phyloP scores from a whole-genome alignment of 768 basidiomycete species.

The Naganishia kalamii region DNA sequence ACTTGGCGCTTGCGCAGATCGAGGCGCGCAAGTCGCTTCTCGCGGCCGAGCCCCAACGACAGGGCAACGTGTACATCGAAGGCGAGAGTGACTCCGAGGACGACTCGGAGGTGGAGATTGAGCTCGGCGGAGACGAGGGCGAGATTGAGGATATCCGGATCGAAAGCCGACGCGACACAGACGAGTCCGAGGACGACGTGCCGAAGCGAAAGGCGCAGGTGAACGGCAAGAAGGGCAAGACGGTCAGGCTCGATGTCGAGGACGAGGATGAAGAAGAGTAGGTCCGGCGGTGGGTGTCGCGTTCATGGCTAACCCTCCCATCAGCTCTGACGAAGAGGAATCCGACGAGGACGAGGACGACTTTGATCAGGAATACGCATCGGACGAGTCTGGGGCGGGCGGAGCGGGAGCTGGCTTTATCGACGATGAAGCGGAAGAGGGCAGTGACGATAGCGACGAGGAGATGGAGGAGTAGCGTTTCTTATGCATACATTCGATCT shows the following conservation, averaged over 20 bases:
- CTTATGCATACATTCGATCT: too few relatives aligned
- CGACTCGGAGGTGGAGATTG: conserved; percentile 54
- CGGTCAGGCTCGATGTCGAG: conserved; percentile 28
- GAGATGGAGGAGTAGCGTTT: conserved; percentile 37
- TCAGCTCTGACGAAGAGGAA: conserved; percentile 57
- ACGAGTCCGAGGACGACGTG: conserved; percentile 18
- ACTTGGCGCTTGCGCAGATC: conserved; percentile 89
- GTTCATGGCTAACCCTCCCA: not conserved
- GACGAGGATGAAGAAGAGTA: conserved; percentile 25
- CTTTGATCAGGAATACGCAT: conserved; percentile 32
- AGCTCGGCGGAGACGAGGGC: conserved; percentile 35
- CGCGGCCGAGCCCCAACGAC: conserved; percentile 50
- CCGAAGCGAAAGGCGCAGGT: conserved; percentile 1
- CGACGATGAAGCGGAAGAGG: conserved; percentile 54
- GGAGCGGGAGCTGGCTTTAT: conserved; percentile 50
- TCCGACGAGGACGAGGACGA: conserved; percentile 58
- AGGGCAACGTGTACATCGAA: conserved; percentile 57
- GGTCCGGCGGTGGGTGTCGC: not conserved
- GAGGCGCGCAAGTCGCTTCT: conserved; percentile 74
- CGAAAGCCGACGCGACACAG: conserved; percentile 20
- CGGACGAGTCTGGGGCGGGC: conserved; percentile 62
- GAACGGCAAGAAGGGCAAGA: conserved; percentile 22
- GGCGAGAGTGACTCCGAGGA: conserved; percentile 68
- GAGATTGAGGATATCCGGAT: conserved; percentile 40
- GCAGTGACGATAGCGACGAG: conserved; percentile 49